A percentile compares a stretch with the other conserved stretches of the same genome.
Conservation (phyloP, 2,329 filamentous ascomycete genomes). For the Botrytis paeoniae region DNA sequence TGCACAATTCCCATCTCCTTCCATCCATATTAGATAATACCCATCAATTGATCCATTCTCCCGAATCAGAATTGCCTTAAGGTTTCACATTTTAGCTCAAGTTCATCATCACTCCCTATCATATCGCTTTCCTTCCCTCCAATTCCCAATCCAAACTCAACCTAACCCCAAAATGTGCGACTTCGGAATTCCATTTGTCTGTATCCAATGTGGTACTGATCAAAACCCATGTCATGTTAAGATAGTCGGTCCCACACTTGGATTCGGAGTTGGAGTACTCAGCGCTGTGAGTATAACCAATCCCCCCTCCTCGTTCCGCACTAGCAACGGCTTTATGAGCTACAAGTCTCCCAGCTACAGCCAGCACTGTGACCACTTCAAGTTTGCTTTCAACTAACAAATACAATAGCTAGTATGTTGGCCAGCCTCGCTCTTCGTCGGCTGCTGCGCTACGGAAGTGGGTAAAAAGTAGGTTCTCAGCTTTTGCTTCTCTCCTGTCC, state of each 20-base stretch:
- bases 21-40: not conserved
- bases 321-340: not conserved
- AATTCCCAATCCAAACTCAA: not conserved
- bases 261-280: slow-evolving; percentile 45
- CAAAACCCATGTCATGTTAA: slow-evolving; percentile 58
- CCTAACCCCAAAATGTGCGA: slow-evolving; percentile 15
- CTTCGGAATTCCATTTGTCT: slow-evolving; percentile 23
- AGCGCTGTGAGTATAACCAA: slow-evolving; percentile 45
- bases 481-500: not conserved
- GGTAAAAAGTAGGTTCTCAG: slow-evolving; percentile 48
- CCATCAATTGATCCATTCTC: not conserved
- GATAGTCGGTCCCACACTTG: slow-evolving; percentile 53
- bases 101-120: not conserved
- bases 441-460: slow-evolving; percentile 52
- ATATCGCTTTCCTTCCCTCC: not conserved
- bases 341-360: not conserved
- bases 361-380: not conserved
- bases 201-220: slow-evolving; percentile 48
- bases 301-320: not conserved
- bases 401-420: slow-evolving; percentile 49
- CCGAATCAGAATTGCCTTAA: not conserved
- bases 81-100: not conserved
- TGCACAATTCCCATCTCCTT: not conserved
- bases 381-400: not conserved
- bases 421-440: slow-evolving; percentile 53